Evolutionary conservation across 345 rosid species (phyloP), one percentile per base, ranked within the genome.

Genomic region (Cochlearia excelsa): DNA sequence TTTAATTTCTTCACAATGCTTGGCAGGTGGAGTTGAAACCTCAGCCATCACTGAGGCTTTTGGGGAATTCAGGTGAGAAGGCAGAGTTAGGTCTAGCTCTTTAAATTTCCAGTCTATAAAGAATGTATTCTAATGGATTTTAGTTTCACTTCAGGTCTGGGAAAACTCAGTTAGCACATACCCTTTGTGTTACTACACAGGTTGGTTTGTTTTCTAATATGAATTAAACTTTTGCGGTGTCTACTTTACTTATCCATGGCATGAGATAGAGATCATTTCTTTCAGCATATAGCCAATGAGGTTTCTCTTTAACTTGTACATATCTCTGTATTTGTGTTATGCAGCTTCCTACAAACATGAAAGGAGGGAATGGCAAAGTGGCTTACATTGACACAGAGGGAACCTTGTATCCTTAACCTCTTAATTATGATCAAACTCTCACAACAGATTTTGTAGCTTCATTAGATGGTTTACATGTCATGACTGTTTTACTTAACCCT

Each of bases 331-430:
- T 26, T 16, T 23, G 37, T 61, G 37, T 30, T 61, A 41, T 79
- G 69, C 79, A 84, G 95, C 93, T 92, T 43, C 95, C 97, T 43
- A 79, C 82, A 45, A 85, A 78, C 79, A 77, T 86, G 97, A 77
- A 67, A 16, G 95, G 95, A 23, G 98, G 98, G 46, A 92, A 88
- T 70, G 96, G 97, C 26, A 88, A 92, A 79, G 95, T 84, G 67
- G 97, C 94, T 59, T 92, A 82, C 73, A 81, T 88, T 26, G 97
- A 92, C 54, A 80, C 97, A 0, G 89, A 83, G 70, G 95, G 94
- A 73, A 92, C 97, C 62, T 86, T 92, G 98, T 86, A 80, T 76
- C 85, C 86, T 80, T 59, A 30, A 9, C 23, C 23, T 16, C 23
- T 16, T 52, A 29, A 38, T 35, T 44, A 44, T 33, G 7, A 42